Percentiles rank a stretch among this genome's conserved stretches.
These are phyloP conservation scores for Wickerhamiella sorbophila DNA, from an alignment of 805 yeast species.

Conservation along the genomic window DNA sequence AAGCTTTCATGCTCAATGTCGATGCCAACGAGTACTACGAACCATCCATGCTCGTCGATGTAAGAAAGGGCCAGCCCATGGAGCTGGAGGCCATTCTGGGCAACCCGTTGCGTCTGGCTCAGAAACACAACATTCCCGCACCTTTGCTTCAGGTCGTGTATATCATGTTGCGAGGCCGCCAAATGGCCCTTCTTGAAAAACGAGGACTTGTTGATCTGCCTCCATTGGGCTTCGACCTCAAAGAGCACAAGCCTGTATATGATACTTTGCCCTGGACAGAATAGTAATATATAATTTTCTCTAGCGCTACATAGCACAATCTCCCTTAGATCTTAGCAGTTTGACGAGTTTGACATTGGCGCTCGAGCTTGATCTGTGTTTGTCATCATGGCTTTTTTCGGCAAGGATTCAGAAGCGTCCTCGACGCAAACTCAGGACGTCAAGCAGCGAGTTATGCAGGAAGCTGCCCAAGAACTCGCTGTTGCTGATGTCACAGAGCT, in stretches of 20 bases:
- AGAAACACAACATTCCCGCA: constrained; percentile 33
- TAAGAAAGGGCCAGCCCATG: constrained; percentile 47
- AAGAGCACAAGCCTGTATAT: constrained; percentile 5
- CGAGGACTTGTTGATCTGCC: constrained; percentile 36
- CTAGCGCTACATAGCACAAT: background rate
- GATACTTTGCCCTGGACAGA: constrained; percentile 8
- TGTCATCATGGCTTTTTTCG: constrained; percentile 2
- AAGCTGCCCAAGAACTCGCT: constrained; percentile 71
- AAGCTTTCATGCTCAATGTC: constrained; percentile 37
- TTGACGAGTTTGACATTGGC: too few species aligned
- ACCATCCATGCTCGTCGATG: constrained; percentile 66
- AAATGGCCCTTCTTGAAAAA: constrained; percentile 45
- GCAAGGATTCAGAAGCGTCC: background rate
- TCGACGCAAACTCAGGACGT: constrained; percentile 20
- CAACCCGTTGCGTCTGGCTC: constrained; percentile 41
- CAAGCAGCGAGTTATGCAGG: constrained; percentile 53
- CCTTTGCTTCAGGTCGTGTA: constrained; percentile 51
- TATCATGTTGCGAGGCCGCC: constrained; percentile 43
- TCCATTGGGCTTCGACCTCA: constrained; percentile 13
- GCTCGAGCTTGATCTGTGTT: background rate
- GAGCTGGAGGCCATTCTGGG: constrained; percentile 65
- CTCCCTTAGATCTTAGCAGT: background rate
- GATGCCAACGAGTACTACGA: constrained; percentile 46
- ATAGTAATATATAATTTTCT: background rate
- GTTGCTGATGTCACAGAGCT: constrained; percentile 83